Evolutionary conservation across 2,329 filamentous ascomycete genomes (phyloP).

Genomic region (Ophiostoma populinum): DNA sequence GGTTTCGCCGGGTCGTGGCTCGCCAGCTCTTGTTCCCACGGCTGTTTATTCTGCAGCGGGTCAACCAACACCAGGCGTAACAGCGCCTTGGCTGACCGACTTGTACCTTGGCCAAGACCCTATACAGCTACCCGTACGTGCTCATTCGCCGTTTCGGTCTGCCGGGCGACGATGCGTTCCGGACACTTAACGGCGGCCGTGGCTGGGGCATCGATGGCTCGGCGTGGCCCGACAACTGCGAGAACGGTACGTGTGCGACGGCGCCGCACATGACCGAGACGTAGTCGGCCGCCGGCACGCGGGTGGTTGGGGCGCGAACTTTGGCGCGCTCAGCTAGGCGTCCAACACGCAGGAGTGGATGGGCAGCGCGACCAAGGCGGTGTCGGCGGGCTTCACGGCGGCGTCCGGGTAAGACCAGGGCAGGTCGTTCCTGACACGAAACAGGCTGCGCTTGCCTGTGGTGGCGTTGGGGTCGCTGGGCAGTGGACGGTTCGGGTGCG

Average conservation of each 20-base stretch:
- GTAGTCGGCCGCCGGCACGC: slow-evolving; percentile 32
- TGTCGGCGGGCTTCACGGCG: slow-evolving; percentile 62
- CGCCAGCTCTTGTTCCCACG: slow-evolving; percentile 50
- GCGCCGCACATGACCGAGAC: slow-evolving; percentile 26
- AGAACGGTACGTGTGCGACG: slow-evolving; percentile 50
- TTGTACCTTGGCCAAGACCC: slow-evolving; percentile 21
- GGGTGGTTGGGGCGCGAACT: slow-evolving; percentile 58
- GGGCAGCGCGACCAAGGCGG: slow-evolving; percentile 50
- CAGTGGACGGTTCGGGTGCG: too few species aligned
- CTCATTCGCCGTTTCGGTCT: slow-evolving; percentile 66
- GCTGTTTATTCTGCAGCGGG: slow-evolving; percentile 41
- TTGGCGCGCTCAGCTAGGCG: slow-evolving; percentile 79
- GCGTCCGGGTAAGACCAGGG: too few species aligned
- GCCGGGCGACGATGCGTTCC: slow-evolving; percentile 29
- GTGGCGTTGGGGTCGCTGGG: too few species aligned
- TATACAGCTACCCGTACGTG: slow-evolving; percentile 47
- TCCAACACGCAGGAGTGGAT: slow-evolving; percentile 66
- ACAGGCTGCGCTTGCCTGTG: too few species aligned
- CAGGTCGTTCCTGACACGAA: too few species aligned
- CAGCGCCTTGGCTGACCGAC: slow-evolving; percentile 42
- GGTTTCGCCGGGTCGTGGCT: slow-evolving; percentile 23
- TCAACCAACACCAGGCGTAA: slow-evolving; percentile 55
- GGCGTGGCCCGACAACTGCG: slow-evolving; percentile 76
- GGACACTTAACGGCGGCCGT: slow-evolving; percentile 28
- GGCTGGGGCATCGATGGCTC: slow-evolving; percentile 45